phyloP scores from a whole-genome alignment of 495 filamentous ascomycete genomes.

The Gamarada debralockiae region DNA sequence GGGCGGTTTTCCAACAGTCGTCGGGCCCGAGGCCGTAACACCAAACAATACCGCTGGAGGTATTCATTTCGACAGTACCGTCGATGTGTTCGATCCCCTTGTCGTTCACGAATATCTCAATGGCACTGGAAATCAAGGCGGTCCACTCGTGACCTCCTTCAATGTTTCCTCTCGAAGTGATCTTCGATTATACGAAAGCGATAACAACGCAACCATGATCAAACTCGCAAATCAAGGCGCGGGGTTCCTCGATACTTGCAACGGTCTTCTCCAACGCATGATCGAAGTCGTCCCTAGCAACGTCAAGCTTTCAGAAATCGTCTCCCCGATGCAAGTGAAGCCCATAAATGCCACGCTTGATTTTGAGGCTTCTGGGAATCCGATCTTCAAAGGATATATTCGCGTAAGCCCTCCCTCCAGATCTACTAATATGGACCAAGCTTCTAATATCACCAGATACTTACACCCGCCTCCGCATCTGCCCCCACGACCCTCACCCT shows the following conservation, averaged over 20 bases:
- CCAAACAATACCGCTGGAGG: constrained; percentile 30
- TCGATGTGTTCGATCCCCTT: constrained; percentile 9
- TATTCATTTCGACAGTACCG: constrained; percentile 14
- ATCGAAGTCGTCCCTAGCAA: constrained; percentile 37
- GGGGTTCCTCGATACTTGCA: constrained; percentile 31
- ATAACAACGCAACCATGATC: constrained; percentile 36
- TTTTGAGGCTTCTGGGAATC: constrained; percentile 10
- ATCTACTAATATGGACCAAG: neutral
- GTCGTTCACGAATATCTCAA: constrained; percentile 15
- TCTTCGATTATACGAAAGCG: constrained; percentile 34
- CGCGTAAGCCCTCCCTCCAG: constrained; percentile 1
- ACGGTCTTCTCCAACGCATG: constrained; percentile 34
- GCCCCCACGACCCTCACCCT: neutral
- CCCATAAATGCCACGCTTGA: constrained; percentile 17
- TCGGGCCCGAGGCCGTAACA: constrained; percentile 18
- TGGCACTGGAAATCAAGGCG: constrained; percentile 13
- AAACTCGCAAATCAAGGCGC: constrained; percentile 23
- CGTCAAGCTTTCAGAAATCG: constrained; percentile 29
- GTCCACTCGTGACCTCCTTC: constrained; percentile 26
- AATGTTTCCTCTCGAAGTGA: constrained; percentile 37
- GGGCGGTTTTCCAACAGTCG: constrained; percentile 14
- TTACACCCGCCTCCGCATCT: neutral
- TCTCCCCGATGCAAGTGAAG: constrained; percentile 19
- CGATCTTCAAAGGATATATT: constrained; percentile 9
- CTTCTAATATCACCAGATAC: neutral